phyloP scores from a whole-genome alignment of 495 filamentous ascomycete genomes.

The Jackrogersella multiformis region DNA sequence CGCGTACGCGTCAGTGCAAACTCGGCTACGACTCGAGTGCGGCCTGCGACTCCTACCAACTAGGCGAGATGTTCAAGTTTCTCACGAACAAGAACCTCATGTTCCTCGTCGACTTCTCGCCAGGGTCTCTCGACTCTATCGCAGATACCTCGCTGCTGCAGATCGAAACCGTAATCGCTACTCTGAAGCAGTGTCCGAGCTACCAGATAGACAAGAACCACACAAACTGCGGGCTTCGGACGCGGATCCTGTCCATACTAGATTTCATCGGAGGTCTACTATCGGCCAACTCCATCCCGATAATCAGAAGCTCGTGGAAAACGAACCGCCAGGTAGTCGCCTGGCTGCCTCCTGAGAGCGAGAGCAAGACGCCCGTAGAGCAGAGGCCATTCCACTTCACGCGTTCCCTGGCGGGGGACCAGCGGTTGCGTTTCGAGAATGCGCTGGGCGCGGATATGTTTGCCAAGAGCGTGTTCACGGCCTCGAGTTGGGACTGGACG shows the following conservation, averaged over 20 bases:
- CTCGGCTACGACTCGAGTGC: constrained; percentile 77
- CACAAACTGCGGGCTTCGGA: constrained; percentile 77
- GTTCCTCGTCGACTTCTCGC: constrained; percentile 58
- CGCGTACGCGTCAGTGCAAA: constrained; percentile 71
- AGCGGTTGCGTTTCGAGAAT: constrained; percentile 51
- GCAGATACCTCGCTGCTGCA: constrained; percentile 47
- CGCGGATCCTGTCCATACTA: constrained; percentile 71
- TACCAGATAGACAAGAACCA: constrained; percentile 86
- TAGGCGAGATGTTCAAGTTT: constrained; percentile 87
- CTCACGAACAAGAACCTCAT: constrained; percentile 65
- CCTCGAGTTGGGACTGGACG: constrained; percentile 68
- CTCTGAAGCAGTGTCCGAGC: constrained; percentile 63
- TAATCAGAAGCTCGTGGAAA: constrained; percentile 59
- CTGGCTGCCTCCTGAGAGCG: constrained; percentile 43
- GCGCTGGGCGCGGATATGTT: constrained; percentile 53
- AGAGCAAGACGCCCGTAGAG: constrained; percentile 18
- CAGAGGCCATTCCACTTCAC: constrained; percentile 52
- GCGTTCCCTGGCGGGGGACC: constrained; percentile 50
- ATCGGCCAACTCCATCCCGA: constrained; percentile 53
- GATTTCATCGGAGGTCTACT: constrained; percentile 69
- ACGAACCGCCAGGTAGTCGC: constrained; percentile 44
- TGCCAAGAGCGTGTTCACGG: constrained; percentile 64
- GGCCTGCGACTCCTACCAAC: constrained; percentile 85
- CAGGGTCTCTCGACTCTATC: constrained; percentile 45
- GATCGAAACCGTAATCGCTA: constrained; percentile 47